Base-by-base conservation (phyloP, 2,329 filamentous ascomycete genomes). In the Aspergillus pseudoterreus region DNA sequence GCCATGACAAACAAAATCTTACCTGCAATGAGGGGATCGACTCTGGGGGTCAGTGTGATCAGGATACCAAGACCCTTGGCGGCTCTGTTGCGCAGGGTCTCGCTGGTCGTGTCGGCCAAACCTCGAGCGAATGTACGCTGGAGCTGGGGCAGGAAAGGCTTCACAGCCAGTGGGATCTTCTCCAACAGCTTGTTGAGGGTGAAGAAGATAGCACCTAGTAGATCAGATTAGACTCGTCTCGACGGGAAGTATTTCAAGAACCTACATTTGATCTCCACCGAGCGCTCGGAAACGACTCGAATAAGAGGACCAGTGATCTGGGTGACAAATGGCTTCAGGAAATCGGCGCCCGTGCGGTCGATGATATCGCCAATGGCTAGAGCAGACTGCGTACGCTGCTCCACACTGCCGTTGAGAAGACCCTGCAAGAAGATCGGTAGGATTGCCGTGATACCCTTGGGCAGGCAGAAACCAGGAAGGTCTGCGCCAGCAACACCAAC, bases 291-390 rank as follows among this genome's bases (percentile, higher is more conserved):
- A 15, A 99, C 92, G 19, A 97, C 92, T 81, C 94, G 89, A 71
- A 99, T 99, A 49, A 99, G 82, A 19, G 95, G 94, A 67, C 94
- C 94, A 4, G 95, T 97, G 62, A 99, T 96, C 66, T 96, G 92
- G 27, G 92, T 96, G 54, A 99, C 94, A 64, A 95, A 97, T 6
- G 92, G 90, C 72, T 94, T 95, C 56, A 99, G 78, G 17, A 92
- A 86, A 53, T 91, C 86, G 59, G 90, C 84, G 70, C 86, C 92
- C 22, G 94, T 95, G 52, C 94, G 85, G 74, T 97, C 94, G 58
- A 97, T 87, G 59, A 99, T 88, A 68, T 99, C 95, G 2, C 92
- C 95, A 61, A 99, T 95, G 51, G 90, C 94, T 56, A 97, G 79
- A 43, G 95, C 94, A 52, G 94, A 85, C 68, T 95, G 89, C 22